Conservation (phyloP, 306 rosid species). For the Lathyrus sativus region DNA sequence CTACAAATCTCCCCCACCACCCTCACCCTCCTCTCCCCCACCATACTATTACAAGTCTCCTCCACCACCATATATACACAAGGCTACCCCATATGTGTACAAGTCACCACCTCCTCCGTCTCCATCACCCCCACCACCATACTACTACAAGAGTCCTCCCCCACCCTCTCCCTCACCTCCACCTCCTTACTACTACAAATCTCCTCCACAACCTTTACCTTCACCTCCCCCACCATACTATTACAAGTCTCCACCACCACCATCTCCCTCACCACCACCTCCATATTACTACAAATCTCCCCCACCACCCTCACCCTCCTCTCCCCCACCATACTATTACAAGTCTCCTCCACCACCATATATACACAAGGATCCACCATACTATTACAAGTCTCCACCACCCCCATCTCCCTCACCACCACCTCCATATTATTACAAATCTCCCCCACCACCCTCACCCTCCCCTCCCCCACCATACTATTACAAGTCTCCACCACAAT, state of each 20-base stretch:
- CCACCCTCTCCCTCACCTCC: no score
- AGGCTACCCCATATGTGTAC: neutral
- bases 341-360: constrained; percentile 46
- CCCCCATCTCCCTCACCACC: no score
- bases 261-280: neutral
- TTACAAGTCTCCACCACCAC: neutral
- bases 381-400: constrained; percentile 52
- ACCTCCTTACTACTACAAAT: no score
- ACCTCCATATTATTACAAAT: no score
- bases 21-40: no score
- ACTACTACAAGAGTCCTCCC: no score
- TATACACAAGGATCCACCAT: constrained; percentile 32
- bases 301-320: constrained; percentile 36
- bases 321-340: constrained; percentile 36
- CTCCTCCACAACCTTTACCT: neutral
- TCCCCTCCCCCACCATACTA: no score
- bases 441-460: no score
- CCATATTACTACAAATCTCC: constrained; percentile 27
- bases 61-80: no score
- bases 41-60: no score
- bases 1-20: no score
- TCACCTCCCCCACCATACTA: constrained; percentile 32
- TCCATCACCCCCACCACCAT: constrained; percentile 3
- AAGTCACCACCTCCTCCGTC: constrained; percentile 15
- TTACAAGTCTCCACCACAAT: no score